Evolutionary conservation across 179 eudicot genomes (phyloP), one percentile per base, ranked within the genome.

Genomic region (Corrigiola litoralis): DNA sequence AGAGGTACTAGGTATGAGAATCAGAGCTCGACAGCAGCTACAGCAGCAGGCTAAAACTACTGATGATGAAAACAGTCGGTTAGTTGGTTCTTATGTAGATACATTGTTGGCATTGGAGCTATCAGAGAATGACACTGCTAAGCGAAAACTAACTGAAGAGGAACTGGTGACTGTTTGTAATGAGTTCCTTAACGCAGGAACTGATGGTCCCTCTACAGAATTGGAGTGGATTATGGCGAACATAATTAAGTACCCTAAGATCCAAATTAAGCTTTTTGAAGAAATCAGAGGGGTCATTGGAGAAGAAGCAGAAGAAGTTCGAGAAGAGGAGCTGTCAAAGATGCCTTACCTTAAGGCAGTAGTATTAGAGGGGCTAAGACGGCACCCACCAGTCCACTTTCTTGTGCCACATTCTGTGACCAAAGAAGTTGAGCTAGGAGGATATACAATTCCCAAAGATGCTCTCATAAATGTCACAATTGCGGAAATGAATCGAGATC

Each of bases 221-320:
- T 44, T 67, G 31, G 63, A 67, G 18, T 67, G 71, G 71, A 67
- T 67, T 46, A 67, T 67, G 63, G 71, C 71, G 3, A 67, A 67
- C 21, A 16, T 67, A 0, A 63, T 67, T 1, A 67, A 67, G 42
- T 45, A 55, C 23, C 71, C 53, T 2, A 16, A 14, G 2, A 67
- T 67, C 12, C 71, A 67, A 44, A 33, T 12, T 4, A 55, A 32
- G 21, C 55, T 67, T 17, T 55, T 31, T 21, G 23, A 44, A 9
- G 63, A 44, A 21, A 67, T 67, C 13, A 42, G 36, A 56, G 17
- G 33, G 5, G 41, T 20, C 1, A 20, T 31, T 3, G 66, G 54
- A 36, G 25, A 7, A 47, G 58, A 46, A 46, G 48, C 24, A 16
- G 34, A 58, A n/a, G 58, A 68, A 17, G 72, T 68, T 13, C 5